phyloP scores from a whole-genome alignment of 495 filamentous ascomycete genomes.

The Annulohypoxylon nitens region DNA sequence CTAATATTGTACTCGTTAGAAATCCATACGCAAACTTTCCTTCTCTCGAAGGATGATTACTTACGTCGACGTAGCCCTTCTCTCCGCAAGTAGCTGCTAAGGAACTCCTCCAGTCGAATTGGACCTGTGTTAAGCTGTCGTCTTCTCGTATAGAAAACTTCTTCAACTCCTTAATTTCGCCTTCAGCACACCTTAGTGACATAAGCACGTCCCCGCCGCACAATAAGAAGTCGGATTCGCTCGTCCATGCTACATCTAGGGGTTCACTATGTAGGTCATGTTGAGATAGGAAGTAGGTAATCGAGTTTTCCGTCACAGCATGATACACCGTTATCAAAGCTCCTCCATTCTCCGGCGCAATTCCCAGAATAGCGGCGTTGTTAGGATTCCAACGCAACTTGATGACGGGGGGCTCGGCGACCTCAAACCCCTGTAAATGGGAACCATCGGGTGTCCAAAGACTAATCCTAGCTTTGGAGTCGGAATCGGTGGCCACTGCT shows the following conservation, averaged over 20 bases:
- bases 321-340: conserved; percentile 66
- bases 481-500: conserved; percentile 75
- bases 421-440: conserved; percentile 59
- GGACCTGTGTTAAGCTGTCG: conserved; percentile 60
- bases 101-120: conserved; percentile 61
- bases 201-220: conserved; percentile 68
- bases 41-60: conserved; percentile 28
- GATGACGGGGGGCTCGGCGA: conserved; percentile 65
- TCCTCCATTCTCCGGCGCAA: conserved; percentile 65
- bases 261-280: conserved; percentile 61
- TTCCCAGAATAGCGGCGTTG: conserved; percentile 65
- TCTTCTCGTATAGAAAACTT: conserved; percentile 59
- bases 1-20: conserved; percentile 50
- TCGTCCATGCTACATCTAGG: conserved; percentile 72
- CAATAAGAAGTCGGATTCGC: conserved; percentile 68
- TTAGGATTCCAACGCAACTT: conserved; percentile 73
- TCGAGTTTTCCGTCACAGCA: conserved; percentile 53
- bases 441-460: conserved; percentile 75
- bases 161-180: conserved; percentile 54
- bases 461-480: conserved; percentile 72
- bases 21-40: neutral
- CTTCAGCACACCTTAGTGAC: conserved; percentile 54
- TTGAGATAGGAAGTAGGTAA: conserved; percentile 57
- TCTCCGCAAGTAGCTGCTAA: conserved; percentile 64
- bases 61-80: conserved; percentile 65